Evolutionary conservation across 2,329 filamentous ascomycete species (phyloP).

Genomic region (Fusarium decemcellulare): DNA sequence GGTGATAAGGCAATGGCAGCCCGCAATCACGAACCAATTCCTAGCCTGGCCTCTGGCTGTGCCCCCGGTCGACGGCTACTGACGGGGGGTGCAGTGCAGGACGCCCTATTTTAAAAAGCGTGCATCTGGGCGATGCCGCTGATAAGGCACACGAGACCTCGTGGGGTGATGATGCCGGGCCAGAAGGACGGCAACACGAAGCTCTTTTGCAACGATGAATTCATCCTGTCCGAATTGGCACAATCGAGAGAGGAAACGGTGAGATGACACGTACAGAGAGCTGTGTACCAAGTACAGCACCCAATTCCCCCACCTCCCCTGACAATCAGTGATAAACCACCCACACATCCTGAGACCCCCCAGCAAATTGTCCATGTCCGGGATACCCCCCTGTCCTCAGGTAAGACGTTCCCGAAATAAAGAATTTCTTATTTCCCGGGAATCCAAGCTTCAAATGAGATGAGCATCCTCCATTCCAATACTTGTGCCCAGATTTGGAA

Average conservation of each 20-base stretch:
- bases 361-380: conserved; percentile 31
- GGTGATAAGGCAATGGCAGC: conserved; percentile 38
- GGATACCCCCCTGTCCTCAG: conserved; percentile 14
- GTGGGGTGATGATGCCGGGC: conserved; percentile 20
- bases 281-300: too few species aligned
- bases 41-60: neutral
- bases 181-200: conserved; percentile 7
- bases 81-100: conserved; percentile 19
- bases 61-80: conserved; percentile 28
- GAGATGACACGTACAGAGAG: too few species aligned
- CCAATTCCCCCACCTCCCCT: conserved; percentile 11
- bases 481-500: neutral
- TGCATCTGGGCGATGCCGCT: conserved; percentile 17
- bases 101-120: conserved; percentile 5
- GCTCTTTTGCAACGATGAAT: too few species aligned
- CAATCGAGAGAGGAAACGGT: neutral
- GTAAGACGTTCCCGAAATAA: conserved; percentile 37
- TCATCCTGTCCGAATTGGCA: too few species aligned
- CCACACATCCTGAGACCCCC: conserved; percentile 6
- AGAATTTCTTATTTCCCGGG: conserved; percentile 23
- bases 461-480: neutral
- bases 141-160: conserved; percentile 23
- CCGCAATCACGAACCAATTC: conserved; percentile 31
- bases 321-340: conserved; percentile 20
- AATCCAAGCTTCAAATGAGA: conserved; percentile 16